Percentiles rank a stretch among this genome's conserved stretches.
Evolutionary conservation across 139 green algal genomes (phyloP).

Genomic region (Chlorella sp.): DNA sequence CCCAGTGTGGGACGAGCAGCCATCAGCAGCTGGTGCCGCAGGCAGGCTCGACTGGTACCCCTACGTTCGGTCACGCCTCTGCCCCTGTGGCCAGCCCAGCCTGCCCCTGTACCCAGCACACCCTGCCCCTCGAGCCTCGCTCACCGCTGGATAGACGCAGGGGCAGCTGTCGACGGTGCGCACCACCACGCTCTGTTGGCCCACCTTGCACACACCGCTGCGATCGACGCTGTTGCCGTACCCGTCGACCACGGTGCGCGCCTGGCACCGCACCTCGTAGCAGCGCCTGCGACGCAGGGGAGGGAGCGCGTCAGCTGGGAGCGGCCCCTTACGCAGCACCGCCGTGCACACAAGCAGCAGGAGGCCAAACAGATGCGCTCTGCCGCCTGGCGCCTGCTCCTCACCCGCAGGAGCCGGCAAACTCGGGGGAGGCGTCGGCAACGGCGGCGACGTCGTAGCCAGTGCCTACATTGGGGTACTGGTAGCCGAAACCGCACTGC

Average conservation of each 20-base stretch:
- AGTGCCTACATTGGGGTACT: conserved; percentile 17
- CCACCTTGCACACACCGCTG: conserved; percentile 4
- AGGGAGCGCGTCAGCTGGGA: background rate
- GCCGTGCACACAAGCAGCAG: background rate
- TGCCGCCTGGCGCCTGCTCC: too few relatives aligned
- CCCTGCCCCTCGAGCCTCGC: background rate
- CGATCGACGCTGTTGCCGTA: conserved; percentile 22
- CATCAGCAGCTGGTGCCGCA: background rate
- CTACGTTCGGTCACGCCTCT: background rate
- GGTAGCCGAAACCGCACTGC: conserved; percentile 29
- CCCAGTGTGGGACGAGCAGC: background rate
- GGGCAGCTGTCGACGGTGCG: conserved; percentile 33
- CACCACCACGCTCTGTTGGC: conserved; percentile 16
- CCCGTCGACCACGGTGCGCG: conserved; percentile 19
- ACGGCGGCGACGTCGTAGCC: conserved; percentile 25
- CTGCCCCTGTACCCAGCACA: too few relatives aligned
- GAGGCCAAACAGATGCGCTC: background rate
- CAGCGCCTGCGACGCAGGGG: conserved; percentile 18
- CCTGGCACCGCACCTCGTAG: conserved; percentile 36
- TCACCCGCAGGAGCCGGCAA: conserved; percentile 24
- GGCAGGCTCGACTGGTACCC: background rate
- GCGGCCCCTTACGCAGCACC: too few relatives aligned
- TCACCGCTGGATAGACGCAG: background rate
- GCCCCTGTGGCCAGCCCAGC: background rate
- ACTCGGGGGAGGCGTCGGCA: conserved; percentile 30